Percentiles rank a stretch among this genome's conserved stretches.
These are phyloP conservation scores for Triticum turgidum DNA, from an alignment of 176 grass and related monocot species.

Conservation along the genomic window DNA sequence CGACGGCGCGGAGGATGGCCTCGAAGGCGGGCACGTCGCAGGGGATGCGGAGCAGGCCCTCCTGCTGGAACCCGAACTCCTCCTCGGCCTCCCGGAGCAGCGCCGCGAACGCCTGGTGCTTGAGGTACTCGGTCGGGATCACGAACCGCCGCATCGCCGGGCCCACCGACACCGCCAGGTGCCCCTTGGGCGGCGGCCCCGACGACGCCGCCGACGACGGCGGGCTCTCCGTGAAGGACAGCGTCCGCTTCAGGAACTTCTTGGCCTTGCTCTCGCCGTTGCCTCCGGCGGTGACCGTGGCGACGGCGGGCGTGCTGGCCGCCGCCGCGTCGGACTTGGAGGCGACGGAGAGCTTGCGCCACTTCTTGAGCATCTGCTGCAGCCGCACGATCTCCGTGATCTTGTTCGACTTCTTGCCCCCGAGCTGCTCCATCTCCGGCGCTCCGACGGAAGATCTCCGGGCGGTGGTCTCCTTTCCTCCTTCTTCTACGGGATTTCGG, in stretches of 20 bases:
- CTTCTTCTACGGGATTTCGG: neutral
- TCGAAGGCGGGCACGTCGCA: constrained; percentile 66
- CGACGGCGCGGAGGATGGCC: constrained; percentile 47
- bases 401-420: constrained; percentile 80
- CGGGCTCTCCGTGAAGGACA: constrained; percentile 66
- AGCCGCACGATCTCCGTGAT: constrained; percentile 92
- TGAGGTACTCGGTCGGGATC: constrained; percentile 72
- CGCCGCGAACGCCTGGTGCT: constrained; percentile 53
- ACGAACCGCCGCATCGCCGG: constrained; percentile 59
- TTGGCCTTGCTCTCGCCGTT: constrained; percentile 71
- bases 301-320: neutral
- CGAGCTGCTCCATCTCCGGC: constrained; percentile 38
- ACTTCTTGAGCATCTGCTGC: constrained; percentile 94
- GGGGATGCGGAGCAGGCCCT: constrained; percentile 75
- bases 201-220: neutral
- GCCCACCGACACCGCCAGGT: constrained; percentile 67
- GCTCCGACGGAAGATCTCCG: neutral
- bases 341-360: constrained; percentile 87
- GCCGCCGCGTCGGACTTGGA: constrained; percentile 23
- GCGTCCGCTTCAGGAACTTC: constrained; percentile 88
- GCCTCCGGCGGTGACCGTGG: neutral
- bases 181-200: constrained; percentile 47
- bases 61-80: constrained; percentile 85
- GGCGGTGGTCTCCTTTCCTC: neutral
- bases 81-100: constrained; percentile 75